Percentiles rank a stretch among this genome's conserved stretches.
These are phyloP conservation scores for Termitomyces titanicus DNA, from an alignment of 768 basidiomycete genomes.

Conservation along the genomic window DNA sequence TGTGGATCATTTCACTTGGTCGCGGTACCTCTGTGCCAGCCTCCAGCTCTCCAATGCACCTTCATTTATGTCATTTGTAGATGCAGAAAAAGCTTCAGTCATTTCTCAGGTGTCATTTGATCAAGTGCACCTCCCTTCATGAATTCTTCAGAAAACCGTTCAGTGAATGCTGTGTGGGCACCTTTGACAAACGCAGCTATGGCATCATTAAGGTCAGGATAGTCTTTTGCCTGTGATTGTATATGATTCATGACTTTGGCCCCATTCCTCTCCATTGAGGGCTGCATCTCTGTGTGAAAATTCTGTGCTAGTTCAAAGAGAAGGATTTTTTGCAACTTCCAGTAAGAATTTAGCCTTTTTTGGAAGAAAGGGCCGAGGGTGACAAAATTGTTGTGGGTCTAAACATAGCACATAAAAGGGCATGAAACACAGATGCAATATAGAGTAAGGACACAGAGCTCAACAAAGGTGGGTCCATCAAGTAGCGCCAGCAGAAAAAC, in stretches of 20 bases:
- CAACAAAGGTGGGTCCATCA: conserved; percentile 22
- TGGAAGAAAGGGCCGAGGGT: background rate
- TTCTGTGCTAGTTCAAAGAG: background rate
- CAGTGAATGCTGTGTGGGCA: conserved; percentile 14
- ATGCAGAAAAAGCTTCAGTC: conserved; percentile 10
- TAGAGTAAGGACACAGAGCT: conserved; percentile 23
- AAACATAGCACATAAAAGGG: conserved; percentile 25
- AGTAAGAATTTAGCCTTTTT: background rate
- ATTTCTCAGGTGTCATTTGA: background rate
- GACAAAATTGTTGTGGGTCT: conserved; percentile 1
- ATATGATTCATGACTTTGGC: conserved; percentile 14
- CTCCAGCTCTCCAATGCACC: conserved; percentile 18
- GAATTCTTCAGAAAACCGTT: conserved; percentile 19
- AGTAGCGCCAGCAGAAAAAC: conserved; percentile 23
- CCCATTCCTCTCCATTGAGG: conserved; percentile 19
- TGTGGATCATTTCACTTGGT: conserved; percentile 6
- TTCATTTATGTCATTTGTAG: conserved; percentile 23
- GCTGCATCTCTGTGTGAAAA: conserved; percentile 4
- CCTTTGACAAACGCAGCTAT: conserved; percentile 23
- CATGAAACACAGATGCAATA: conserved; percentile 20
- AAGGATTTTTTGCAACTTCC: background rate
- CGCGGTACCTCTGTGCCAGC: background rate
- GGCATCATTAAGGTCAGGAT: conserved; percentile 14
- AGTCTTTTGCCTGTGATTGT: background rate
- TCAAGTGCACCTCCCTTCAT: conserved; percentile 10